phyloP scores from a whole-genome alignment of 75 land plant genomes.

The Cryptomeria japonica region DNA sequence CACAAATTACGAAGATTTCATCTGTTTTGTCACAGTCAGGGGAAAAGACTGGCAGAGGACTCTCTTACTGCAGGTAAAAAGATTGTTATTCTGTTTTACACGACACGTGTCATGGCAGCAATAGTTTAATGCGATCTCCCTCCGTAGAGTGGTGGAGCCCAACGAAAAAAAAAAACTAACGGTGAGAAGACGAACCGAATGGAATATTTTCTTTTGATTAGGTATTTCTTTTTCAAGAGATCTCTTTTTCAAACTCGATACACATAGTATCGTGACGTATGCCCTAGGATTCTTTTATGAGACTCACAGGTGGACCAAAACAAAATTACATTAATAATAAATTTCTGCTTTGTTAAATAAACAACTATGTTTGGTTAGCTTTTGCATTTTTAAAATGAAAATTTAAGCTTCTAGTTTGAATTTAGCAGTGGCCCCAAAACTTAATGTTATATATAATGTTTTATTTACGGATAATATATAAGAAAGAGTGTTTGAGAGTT shows the following conservation, averaged over 20 bases:
- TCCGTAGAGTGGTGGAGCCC: slow-evolving; percentile 26
- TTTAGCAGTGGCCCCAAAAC: too few species aligned
- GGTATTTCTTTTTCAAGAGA: not conserved
- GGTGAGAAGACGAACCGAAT: slow-evolving; percentile 6
- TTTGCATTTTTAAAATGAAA: too few species aligned
- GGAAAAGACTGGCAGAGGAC: not conserved
- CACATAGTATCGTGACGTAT: not conserved
- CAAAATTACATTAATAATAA: too few species aligned
- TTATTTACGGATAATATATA: too few species aligned
- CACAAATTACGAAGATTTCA: not conserved
- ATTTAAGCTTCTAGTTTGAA: too few species aligned
- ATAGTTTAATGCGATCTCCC: not conserved
- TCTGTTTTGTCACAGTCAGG: not conserved
- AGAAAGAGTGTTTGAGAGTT: too few species aligned
- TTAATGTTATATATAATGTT: too few species aligned
- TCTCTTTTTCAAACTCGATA: not conserved
- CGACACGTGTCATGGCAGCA: not conserved
- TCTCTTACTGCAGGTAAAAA: not conserved
- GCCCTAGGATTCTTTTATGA: not conserved
- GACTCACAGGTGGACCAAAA: not conserved
- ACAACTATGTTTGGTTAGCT: too few species aligned
- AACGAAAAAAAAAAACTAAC: slow-evolving; percentile 18
- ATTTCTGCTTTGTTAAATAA: too few species aligned
- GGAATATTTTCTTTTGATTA: not conserved
- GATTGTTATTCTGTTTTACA: not conserved